These are phyloP conservation scores for Pholiota molesta DNA, from an alignment of 768 basidiomycete species.

Conservation along the genomic window DNA sequence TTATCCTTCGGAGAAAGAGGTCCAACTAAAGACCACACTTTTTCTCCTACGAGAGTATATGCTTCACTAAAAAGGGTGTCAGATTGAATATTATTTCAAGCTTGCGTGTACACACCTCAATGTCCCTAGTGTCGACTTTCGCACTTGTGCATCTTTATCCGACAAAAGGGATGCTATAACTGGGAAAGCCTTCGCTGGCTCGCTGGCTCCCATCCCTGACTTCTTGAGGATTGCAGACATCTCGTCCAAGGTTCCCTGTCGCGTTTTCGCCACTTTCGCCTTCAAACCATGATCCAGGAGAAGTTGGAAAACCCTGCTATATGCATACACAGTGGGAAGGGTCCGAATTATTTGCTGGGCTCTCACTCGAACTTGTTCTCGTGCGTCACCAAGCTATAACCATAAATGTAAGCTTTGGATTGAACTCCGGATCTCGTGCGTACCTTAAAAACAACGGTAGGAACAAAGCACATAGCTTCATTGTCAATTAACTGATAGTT, in stretches of 20 bases:
- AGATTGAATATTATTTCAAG: background rate
- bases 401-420: slow-evolving; percentile 8
- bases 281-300: slow-evolving; percentile 88
- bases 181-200: slow-evolving; percentile 80
- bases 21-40: slow-evolving; percentile 81
- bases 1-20: slow-evolving; percentile 82
- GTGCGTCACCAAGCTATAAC: slow-evolving; percentile 85
- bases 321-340: slow-evolving; percentile 89
- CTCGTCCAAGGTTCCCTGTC: slow-evolving; percentile 87
- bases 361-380: slow-evolving; percentile 78
- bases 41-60: slow-evolving; percentile 83
- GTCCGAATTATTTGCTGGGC: slow-evolving; percentile 85
- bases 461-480: slow-evolving; percentile 88
- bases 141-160: slow-evolving; percentile 87
- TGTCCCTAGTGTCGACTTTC: slow-evolving; percentile 82
- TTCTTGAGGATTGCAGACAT: slow-evolving; percentile 75
- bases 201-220: slow-evolving; percentile 81
- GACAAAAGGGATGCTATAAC: slow-evolving; percentile 77
- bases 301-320: slow-evolving; percentile 87
- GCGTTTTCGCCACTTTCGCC: slow-evolving; percentile 90
- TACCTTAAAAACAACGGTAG: slow-evolving; percentile 90
- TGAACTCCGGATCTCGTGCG: background rate
- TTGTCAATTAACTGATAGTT: slow-evolving; percentile 82
- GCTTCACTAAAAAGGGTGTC: slow-evolving; percentile 64
- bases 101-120: slow-evolving; percentile 60